These are phyloP conservation scores for Penicillium sp. DNA, from an alignment of 2,329 filamentous ascomycete genomes.

Conservation along the genomic window DNA sequence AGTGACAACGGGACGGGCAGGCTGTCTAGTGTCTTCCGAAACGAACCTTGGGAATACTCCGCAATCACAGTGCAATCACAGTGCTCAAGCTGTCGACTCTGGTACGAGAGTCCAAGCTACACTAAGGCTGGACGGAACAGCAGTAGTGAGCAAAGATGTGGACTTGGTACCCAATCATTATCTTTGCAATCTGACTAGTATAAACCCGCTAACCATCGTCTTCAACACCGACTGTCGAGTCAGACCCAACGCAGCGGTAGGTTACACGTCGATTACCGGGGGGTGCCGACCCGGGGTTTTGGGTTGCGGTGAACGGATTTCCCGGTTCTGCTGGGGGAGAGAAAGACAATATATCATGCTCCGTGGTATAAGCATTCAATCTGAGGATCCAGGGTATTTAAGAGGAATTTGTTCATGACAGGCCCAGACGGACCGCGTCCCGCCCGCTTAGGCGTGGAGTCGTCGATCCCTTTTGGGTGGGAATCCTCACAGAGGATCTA, in stretches of 20 bases:
- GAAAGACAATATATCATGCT: too few species aligned
- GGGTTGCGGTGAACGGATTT: conserved; percentile 4
- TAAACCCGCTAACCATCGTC: too few species aligned
- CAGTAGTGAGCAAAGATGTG: too few species aligned
- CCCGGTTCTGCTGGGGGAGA: neutral
- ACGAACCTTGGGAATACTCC: too few species aligned
- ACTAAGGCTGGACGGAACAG: too few species aligned
- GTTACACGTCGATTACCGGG: conserved; percentile 2
- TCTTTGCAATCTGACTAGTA: too few species aligned
- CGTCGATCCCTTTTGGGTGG: neutral
- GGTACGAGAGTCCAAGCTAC: too few species aligned
- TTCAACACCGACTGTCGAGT: neutral
- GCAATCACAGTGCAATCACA: too few species aligned
- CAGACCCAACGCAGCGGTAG: neutral
- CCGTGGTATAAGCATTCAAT: too few species aligned
- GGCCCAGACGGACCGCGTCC: conserved; percentile 12
- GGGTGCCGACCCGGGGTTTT: conserved; percentile 1
- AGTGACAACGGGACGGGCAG: neutral
- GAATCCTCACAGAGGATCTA: neutral
- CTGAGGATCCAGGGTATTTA: neutral
- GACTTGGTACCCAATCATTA: neutral
- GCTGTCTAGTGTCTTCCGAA: too few species aligned
- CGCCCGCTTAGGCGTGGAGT: conserved; percentile 6
- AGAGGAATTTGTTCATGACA: neutral
- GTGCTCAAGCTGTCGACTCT: too few species aligned